phyloP scores from a whole-genome alignment of 306 rosid species.

The Prunus mongolica region DNA sequence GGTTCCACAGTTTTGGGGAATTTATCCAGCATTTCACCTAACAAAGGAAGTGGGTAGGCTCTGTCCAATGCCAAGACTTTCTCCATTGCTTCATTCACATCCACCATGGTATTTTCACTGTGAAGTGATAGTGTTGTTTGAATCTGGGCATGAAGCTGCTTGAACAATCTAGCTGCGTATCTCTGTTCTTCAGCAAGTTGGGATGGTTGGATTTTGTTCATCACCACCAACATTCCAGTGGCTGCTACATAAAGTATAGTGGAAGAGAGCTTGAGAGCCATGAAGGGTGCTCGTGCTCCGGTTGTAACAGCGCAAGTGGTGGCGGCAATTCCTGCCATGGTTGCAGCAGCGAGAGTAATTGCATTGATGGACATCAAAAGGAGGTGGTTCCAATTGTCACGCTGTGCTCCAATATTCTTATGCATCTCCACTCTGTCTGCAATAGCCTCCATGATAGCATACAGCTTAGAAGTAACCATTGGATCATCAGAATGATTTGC shows the following conservation, averaged over 20 bases:
- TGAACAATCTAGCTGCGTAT: constrained; percentile 60
- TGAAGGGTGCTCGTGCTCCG: constrained; percentile 22
- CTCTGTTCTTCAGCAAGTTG: constrained; percentile 81
- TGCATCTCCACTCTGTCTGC: constrained; percentile 82
- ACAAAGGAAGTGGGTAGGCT: constrained; percentile 78
- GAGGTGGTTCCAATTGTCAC: constrained; percentile 78
- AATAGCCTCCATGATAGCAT: constrained; percentile 50
- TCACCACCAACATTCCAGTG: constrained; percentile 48
- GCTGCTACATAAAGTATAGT: constrained; percentile 58
- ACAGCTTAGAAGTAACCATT: constrained; percentile 35
- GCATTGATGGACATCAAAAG: constrained; percentile 49
- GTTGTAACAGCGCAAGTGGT: constrained; percentile 2
- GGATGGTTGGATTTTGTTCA: constrained; percentile 82
- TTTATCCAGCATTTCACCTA: constrained; percentile 75
- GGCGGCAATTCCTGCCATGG: constrained; percentile 56
- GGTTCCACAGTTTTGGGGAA: constrained; percentile 57
- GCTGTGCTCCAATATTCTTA: constrained; percentile 60
- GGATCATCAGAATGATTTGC: not conserved
- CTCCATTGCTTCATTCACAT: constrained; percentile 54
- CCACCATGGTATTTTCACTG: constrained; percentile 1
- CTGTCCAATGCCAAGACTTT: constrained; percentile 71
- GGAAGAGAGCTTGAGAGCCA: constrained; percentile 65
- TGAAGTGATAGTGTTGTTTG: constrained; percentile 34
- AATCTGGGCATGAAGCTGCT: constrained; percentile 58
- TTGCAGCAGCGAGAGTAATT: constrained; percentile 69